Evolutionary conservation across 2,329 filamentous ascomycete species (phyloP), one percentile per base, ranked within the genome.

Genomic region (Exophiala dermatitidis): DNA sequence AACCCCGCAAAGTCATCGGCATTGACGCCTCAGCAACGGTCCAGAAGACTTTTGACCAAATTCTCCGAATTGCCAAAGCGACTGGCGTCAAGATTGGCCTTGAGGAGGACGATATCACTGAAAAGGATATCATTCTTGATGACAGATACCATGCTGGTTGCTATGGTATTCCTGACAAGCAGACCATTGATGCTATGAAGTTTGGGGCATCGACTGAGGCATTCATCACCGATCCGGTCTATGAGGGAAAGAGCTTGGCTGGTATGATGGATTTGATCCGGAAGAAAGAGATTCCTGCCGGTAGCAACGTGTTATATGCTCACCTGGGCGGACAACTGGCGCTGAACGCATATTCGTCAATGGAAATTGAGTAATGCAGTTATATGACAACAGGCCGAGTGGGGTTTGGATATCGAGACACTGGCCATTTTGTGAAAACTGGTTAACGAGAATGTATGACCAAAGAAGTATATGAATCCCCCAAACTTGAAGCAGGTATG

Each of bases 171-270:
- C 82, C 84, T 0, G 82, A 85, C 60, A 70, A 80, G 65, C 71
- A 72, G 62, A 88, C 85, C 1, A 75, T 84, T 46, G 81, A 81
- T 32, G 84, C 84, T 0, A 88, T 88, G 65, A 78, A 77, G 66
- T 82, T 85, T 64, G 82, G 81, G 3, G 85, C 85, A 0, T 67
- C 72, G 54, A 86, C 80, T 1, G 85, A 88, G 71, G 85, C 79
- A 0, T 83, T 88, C 62, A 85, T 88, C 58, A 88, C 84, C 0
- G 85, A 88, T 64, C 85, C 84, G 0, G 85, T 88, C 1, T 88
- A 88, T 63, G 84, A 87, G 69, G 85, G 85, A 1, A 88, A 88
- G 77, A 85, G 81, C 61, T 70, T 88, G 66, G 83, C 83, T 3
- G 85, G 84, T 0, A 77, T 88, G 82, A 79, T 87, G 60, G 82